A percentile compares a stretch with the other conserved stretches of the same genome.
phyloP scores from a whole-genome alignment of 2,329 filamentous ascomycete species.

The Beauveria rudraprayagi region DNA sequence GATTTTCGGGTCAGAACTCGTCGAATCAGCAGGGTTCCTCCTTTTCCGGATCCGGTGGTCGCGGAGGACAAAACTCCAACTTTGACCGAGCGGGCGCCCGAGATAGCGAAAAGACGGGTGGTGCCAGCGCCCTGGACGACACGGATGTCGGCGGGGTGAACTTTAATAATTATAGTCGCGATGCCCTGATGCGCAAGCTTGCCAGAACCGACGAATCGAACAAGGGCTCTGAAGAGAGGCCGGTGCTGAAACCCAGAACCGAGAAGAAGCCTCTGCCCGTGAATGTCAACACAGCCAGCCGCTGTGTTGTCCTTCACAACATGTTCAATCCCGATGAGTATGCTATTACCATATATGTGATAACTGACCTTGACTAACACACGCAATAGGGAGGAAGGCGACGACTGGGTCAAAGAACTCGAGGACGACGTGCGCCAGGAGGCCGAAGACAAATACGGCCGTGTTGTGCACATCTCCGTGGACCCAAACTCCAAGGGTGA shows the following conservation, averaged over 20 bases:
- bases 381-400: constrained; percentile 67
- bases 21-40: constrained; percentile 78
- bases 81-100: constrained; percentile 88
- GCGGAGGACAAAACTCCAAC: constrained; percentile 73
- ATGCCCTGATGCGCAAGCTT: constrained; percentile 97
- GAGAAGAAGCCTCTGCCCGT: constrained; percentile 72
- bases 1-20: constrained; percentile 70
- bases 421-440: constrained; percentile 89
- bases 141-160: constrained; percentile 97
- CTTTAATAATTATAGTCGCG: constrained; percentile 98
- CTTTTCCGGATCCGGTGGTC: constrained; percentile 84
- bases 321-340: constrained; percentile 93
- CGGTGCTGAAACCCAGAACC: constrained; percentile 68
- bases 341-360: constrained; percentile 30
- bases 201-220: constrained; percentile 83
- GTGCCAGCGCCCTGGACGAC: constrained; percentile 91
- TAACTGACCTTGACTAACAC: constrained; percentile 24
- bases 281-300: constrained; percentile 84
- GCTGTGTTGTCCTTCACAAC: constrained; percentile 89
- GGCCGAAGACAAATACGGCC: constrained; percentile 91
- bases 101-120: constrained; percentile 82
- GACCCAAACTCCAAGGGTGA: constrained; percentile 92
- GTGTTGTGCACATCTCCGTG: constrained; percentile 93
- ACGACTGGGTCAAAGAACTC: constrained; percentile 84
- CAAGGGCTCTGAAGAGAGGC: constrained; percentile 59